These are phyloP conservation scores for Acanthamoeba culbertsoni DNA, from an alignment of 208 protist genomes.

Conservation along the genomic window DNA sequence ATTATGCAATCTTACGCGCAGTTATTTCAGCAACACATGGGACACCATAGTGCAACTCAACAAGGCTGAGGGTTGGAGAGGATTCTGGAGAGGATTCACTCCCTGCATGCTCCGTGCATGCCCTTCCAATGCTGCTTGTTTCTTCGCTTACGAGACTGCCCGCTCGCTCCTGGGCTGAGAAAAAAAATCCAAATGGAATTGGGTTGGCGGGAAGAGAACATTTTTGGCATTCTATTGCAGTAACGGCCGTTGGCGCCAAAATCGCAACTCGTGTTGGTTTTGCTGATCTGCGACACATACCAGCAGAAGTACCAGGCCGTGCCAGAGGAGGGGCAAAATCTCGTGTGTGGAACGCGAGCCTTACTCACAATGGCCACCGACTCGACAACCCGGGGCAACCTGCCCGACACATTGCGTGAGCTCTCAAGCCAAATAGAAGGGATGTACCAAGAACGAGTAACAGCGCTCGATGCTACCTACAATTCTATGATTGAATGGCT, in stretches of 20 bases:
- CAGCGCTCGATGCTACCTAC: not conserved
- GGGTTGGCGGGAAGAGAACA: not conserved
- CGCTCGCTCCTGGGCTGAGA: conserved; percentile 59
- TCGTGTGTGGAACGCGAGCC: conserved; percentile 36
- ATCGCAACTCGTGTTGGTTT: not conserved
- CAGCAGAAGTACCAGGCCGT: not conserved
- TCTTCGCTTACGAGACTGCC: conserved; percentile 78
- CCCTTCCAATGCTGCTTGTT: conserved; percentile 84
- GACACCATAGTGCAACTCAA: not conserved
- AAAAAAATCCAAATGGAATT: no score
- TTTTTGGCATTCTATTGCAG: not conserved
- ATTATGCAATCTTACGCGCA: not conserved
- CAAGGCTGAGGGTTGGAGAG: conserved; percentile 10
- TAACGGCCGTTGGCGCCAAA: conserved; percentile 3
- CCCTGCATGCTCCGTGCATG: conserved; percentile 81
- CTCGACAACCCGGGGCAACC: not conserved
- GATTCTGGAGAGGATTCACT: conserved; percentile 71
- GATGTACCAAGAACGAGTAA: not conserved
- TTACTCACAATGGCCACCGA: not conserved
- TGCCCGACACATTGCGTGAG: not conserved
- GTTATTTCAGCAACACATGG: not conserved
- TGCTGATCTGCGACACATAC: not conserved
- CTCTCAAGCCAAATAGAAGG: not conserved
- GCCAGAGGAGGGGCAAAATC: not conserved
- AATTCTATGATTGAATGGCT: not conserved